A percentile compares a stretch with the other conserved stretches of the same genome.
Evolutionary conservation across 2,329 filamentous ascomycete genomes (phyloP).

Genomic region (Aspergillus pseudotamarii): DNA sequence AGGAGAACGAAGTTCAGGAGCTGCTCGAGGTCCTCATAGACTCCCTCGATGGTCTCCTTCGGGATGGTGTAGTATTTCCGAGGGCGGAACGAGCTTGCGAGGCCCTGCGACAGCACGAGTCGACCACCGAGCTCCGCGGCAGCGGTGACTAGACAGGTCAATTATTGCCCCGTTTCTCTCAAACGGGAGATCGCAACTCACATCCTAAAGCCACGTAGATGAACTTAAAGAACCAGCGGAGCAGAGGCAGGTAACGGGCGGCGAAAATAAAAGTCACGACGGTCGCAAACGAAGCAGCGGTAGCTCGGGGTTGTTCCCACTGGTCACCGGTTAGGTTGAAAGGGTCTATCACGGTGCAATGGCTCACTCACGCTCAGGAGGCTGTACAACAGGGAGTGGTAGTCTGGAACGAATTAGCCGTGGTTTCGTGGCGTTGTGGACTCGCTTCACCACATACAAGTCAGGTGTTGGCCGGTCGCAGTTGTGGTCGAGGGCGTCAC

Average conservation of each 20-base stretch:
- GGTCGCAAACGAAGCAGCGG: constrained; percentile 60
- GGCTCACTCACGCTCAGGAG: constrained; percentile 58
- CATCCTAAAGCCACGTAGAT: constrained; percentile 62
- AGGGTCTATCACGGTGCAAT: neutral
- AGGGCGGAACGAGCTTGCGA: constrained; percentile 64
- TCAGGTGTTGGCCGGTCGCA: constrained; percentile 64
- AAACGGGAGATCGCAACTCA: constrained; percentile 37
- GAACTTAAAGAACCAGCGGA: constrained; percentile 64
- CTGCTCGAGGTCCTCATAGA: constrained; percentile 65
- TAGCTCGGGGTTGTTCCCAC: constrained; percentile 69
- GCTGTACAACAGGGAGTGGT: constrained; percentile 69
- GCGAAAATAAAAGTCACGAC: constrained; percentile 64
- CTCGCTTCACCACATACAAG: constrained; percentile 49
- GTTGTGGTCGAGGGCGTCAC: constrained; percentile 57
- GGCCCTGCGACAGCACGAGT: constrained; percentile 58
- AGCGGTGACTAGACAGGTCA: constrained; percentile 53
- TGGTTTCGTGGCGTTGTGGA: neutral
- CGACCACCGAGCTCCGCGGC: constrained; percentile 61
- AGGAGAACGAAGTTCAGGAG: constrained; percentile 70
- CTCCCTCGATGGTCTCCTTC: constrained; percentile 63
- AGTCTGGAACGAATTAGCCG: constrained; percentile 48
- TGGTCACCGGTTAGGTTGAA: constrained; percentile 27
- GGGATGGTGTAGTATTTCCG: constrained; percentile 68
- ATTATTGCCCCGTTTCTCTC: neutral
- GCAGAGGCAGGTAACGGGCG: constrained; percentile 63